Conservation (phyloP, 176 grass and related monocot species). For the Areca catechu region DNA sequence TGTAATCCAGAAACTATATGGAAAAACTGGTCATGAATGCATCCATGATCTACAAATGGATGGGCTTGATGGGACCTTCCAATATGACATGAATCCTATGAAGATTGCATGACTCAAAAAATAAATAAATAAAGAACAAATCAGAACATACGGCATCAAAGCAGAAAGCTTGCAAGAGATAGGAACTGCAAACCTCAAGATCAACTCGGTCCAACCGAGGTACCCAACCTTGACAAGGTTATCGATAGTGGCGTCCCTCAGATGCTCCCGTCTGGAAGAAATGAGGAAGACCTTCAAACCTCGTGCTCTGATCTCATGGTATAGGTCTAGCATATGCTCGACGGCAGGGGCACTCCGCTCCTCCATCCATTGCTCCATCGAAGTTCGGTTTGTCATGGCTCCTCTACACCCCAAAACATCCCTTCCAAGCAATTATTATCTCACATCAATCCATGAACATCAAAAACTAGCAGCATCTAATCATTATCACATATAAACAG, state of each 20-base stretch:
- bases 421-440: too few relatives aligned
- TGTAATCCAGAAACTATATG: too few relatives aligned
- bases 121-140: too few relatives aligned
- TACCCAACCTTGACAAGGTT: constrained; percentile 14
- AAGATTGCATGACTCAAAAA: too few relatives aligned
- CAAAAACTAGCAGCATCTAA: too few relatives aligned
- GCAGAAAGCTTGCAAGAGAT: too few relatives aligned
- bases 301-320: not conserved
- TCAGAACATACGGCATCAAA: too few relatives aligned
- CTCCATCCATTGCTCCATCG: constrained; percentile 5
- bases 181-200: not conserved
- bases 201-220: constrained; percentile 7
- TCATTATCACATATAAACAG: too few relatives aligned
- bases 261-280: constrained; percentile 4
- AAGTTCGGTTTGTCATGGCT: not conserved
- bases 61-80: not conserved
- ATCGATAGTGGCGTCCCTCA: constrained; percentile 3
- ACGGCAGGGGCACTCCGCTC: constrained; percentile 5
- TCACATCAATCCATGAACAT: too few relatives aligned
- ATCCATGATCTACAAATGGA: not conserved
- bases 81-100: not conserved
- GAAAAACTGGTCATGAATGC: too few relatives aligned
- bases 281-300: constrained; percentile 14
- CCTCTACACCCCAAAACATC: not conserved
- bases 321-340: not conserved